Evolutionary conservation across 2,329 filamentous ascomycete genomes (phyloP), one percentile per base, ranked within the genome.

Genomic region (Cordyceps pruinosa): DNA sequence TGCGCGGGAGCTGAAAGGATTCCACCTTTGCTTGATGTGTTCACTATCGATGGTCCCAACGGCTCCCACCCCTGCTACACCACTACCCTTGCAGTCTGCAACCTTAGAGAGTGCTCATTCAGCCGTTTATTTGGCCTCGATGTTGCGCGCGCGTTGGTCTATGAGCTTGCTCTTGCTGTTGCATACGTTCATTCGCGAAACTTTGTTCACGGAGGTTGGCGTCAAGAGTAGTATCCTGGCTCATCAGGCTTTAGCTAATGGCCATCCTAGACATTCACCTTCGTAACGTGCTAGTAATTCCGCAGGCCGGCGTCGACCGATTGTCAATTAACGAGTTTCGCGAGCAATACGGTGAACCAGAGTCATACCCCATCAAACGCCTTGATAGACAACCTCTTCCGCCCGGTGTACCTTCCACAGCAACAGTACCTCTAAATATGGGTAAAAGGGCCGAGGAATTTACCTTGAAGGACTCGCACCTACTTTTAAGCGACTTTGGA

Each of bases 171-270:
- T 15, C 48, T 53, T 3, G 25, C 58, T 3, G 54, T 59, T n/a
- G 39, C 53, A 10, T 59, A 52, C 35, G 10, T 59, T 21, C 58
- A 59, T 34, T 37, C 30, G 3, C 37, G 34, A 12, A 39, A 25
- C 17, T 32, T 52, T 30, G 53, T 54, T 15, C 53, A 59, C 41
- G 53, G 58, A 32, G 53, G 58, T 57, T 3, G 6, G 41, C 15
- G 13, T 26, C 26, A 1, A 26, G n/a, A 41, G 19, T n/a, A 19
- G 2, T 41, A 41, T n/a, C 28, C 28, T 5, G 10, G 10, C 10
- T 5, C 28, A 32, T 32, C 28, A 6, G 28, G n/a, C n/a, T 32
- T 32, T 6, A 32, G 6, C 28, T 32, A 10, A 6, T 32, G 5
- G 5, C 28, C 10, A 32, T n/a, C n/a, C n/a, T 15, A 47, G n/a